Conservation (phyloP, 2,329 filamentous ascomycete genomes). For the Basipetospora chlamydospora region DNA sequence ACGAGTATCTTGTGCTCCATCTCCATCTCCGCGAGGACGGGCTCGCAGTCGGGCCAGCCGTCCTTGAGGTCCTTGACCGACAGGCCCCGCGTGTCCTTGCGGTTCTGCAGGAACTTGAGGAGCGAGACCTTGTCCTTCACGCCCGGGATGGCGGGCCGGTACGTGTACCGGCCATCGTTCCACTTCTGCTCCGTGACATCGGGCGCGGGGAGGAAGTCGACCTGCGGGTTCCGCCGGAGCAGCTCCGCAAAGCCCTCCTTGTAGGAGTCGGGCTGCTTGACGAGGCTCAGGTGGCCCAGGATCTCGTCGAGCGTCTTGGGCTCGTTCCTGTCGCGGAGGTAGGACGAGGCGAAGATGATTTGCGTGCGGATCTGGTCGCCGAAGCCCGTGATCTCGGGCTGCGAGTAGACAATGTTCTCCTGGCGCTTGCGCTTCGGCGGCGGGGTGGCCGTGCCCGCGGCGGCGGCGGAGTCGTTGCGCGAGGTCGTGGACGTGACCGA, state of each 20-base stretch:
- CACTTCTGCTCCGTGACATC: constrained; percentile 53
- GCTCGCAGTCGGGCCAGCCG: constrained; percentile 78
- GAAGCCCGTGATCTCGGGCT: constrained; percentile 60
- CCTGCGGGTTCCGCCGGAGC: constrained; percentile 48
- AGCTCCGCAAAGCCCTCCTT: constrained; percentile 53
- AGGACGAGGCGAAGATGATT: constrained; percentile 73
- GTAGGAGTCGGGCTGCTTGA: constrained; percentile 43
- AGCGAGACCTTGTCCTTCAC: constrained; percentile 68
- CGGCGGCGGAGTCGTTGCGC: constrained; percentile 33
- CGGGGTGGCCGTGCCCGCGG: constrained; percentile 31
- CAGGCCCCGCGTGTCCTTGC: constrained; percentile 67
- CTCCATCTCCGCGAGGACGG: constrained; percentile 66
- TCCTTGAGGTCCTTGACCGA: constrained; percentile 86
- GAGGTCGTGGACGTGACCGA: constrained; percentile 36
- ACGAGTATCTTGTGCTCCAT: constrained; percentile 67
- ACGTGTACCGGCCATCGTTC: constrained; percentile 59
- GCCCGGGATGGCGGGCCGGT: constrained; percentile 65
- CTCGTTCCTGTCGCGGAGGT: constrained; percentile 59
- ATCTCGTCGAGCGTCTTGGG: constrained; percentile 62
- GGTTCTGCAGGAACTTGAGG: constrained; percentile 65
- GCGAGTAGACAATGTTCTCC: constrained; percentile 51
- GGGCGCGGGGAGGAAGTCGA: constrained; percentile 40
- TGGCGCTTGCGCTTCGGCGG: constrained; percentile 45
- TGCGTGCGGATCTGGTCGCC: constrained; percentile 75
- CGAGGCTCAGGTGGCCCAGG: constrained; percentile 64